These are phyloP conservation scores for Whalleya microplaca DNA, from an alignment of 2,329 filamentous ascomycete genomes.

Conservation along the genomic window DNA sequence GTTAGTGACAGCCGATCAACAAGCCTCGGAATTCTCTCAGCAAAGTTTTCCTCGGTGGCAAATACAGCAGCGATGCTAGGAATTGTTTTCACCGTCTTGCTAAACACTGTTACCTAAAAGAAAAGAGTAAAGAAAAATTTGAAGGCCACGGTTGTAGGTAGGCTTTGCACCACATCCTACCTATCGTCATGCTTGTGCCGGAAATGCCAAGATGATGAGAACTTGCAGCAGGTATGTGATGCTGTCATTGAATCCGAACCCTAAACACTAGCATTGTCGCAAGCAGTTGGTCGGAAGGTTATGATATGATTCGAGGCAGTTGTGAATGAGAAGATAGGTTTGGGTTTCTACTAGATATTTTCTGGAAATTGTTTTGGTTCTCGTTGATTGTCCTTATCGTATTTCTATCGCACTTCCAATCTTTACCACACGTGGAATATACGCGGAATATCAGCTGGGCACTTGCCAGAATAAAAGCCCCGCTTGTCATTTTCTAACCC, in stretches of 20 bases:
- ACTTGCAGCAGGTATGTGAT: no score
- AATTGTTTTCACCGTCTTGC: neutral
- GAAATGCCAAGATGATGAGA: no score
- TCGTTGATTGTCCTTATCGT: neutral
- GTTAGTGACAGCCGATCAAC: neutral
- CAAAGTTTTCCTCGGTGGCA: neutral
- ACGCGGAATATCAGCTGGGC: no score
- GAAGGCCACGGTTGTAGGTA: no score
- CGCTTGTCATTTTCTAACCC: no score
- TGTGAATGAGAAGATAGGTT: neutral
- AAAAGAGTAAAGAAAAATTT: neutral
- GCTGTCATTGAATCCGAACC: neutral
- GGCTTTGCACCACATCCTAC: no score
- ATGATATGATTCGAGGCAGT: neutral
- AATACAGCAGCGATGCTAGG: no score
- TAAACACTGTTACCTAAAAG: neutral
- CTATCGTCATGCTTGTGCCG: no score
- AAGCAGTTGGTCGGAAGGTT: neutral
- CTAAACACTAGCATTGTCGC: neutral
- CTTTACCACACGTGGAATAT: no score
- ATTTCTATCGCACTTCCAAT: neutral
- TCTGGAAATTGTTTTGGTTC: neutral
- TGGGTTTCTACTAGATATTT: neutral
- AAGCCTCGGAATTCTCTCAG: neutral
- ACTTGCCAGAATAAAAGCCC: no score